phyloP scores from a whole-genome alignment of 1,284 basidiomycete genomes.

The Violaceomyces palustris region DNA sequence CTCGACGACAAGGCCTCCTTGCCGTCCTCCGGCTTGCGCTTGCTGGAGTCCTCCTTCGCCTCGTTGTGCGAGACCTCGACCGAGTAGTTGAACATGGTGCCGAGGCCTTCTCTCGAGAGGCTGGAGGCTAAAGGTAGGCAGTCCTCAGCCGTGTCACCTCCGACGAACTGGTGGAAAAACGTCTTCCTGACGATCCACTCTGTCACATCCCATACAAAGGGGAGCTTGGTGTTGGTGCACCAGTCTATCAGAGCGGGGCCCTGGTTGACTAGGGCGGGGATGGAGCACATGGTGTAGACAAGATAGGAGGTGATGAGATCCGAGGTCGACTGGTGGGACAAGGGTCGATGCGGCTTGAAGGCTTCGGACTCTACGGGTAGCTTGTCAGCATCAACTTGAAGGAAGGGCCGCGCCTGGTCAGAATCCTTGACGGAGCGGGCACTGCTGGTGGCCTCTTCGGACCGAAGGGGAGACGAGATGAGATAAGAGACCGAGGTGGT shows the following conservation, averaged over 20 bases:
- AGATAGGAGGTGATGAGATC: conserved; percentile 66
- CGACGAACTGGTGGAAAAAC: conserved; percentile 86
- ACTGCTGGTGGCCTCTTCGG: too few relatives aligned
- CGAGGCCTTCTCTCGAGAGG: conserved; percentile 62
- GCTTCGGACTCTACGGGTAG: conserved; percentile 18
- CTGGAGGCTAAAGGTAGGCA: conserved; percentile 64
- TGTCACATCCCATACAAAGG: conserved; percentile 64
- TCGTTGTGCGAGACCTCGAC: conserved; percentile 70
- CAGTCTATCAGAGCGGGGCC: conserved; percentile 66
- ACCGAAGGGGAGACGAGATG: too few relatives aligned
- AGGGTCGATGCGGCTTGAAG: conserved; percentile 15
- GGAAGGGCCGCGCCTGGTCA: too few relatives aligned
- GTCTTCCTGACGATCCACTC: conserved; percentile 71
- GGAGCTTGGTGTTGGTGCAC: conserved; percentile 61
- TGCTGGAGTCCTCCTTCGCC: conserved; percentile 38
- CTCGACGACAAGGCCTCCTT: too few relatives aligned
- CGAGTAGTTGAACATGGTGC: conserved; percentile 75
- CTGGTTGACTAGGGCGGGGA: conserved; percentile 71
- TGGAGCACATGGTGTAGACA: conserved; percentile 74
- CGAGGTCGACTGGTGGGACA: conserved; percentile 22
- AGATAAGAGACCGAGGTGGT: too few relatives aligned
- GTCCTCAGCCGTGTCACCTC: conserved; percentile 72
- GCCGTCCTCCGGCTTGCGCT: neutral
- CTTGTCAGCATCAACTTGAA: conserved; percentile 13
- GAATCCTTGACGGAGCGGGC: too few relatives aligned